A percentile compares a stretch with the other conserved stretches of the same genome.
Evolutionary conservation across 108 stramenopile species (phyloP).

Genomic region (Cyclotella baltica): DNA sequence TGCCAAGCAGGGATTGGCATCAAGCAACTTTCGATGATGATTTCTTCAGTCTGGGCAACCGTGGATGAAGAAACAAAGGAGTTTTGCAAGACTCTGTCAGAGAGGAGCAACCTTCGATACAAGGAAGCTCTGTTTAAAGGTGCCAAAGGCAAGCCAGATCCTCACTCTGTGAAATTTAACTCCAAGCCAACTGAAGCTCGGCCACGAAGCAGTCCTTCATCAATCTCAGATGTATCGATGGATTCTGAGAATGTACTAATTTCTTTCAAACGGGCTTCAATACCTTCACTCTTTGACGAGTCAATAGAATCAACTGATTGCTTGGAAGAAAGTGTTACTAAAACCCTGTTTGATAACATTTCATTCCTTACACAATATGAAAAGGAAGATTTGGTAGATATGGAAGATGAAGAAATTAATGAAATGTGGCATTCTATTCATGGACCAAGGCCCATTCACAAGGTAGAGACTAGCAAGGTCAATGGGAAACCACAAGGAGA

Average conservation of each 20-base stretch:
- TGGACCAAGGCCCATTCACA: neutral
- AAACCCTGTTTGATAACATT: neutral
- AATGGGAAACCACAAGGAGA: neutral
- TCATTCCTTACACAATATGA: neutral
- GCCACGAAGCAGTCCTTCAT: neutral
- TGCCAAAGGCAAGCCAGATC: neutral
- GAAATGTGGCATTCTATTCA: conserved; percentile 14
- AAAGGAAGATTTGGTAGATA: conserved; percentile 5
- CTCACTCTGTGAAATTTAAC: neutral
- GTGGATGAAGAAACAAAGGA: conserved; percentile 3
- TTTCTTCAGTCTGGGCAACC: neutral
- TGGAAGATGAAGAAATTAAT: conserved; percentile 23
- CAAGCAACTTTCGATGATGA: conserved; percentile 1
- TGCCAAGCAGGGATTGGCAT: conserved; percentile 23
- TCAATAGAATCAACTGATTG: neutral
- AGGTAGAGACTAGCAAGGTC: neutral
- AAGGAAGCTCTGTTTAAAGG: neutral
- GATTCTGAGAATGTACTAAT: neutral
- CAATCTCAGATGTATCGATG: neutral
- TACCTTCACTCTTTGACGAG: neutral
- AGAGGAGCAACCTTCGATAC: neutral
- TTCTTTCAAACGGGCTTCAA: neutral
- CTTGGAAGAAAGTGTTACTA: neutral
- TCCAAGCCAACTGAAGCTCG: neutral
- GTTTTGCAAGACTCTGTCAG: neutral